Evolutionary conservation across 352 stramenopile species (phyloP), one percentile per base, ranked within the genome.

Genomic region (Phytophthora idaei): DNA sequence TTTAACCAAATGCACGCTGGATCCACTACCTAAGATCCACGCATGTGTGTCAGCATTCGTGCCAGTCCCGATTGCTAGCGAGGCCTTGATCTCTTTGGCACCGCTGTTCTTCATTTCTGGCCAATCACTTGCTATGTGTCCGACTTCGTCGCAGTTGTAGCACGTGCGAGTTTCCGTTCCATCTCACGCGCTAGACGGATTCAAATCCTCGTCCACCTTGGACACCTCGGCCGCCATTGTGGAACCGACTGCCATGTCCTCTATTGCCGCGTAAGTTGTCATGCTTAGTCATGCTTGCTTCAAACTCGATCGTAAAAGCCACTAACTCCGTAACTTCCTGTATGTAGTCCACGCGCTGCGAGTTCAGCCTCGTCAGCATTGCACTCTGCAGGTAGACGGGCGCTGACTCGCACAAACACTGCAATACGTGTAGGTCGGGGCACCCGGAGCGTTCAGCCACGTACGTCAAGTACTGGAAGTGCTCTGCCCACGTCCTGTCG

Each of bases 391-490:
- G 28, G 37, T 60, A 32, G 5, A 5, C 0, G 10, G 39, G 27
- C 11, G 41, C 39, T 27, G 41, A 60, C 39, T 60, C 52, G 39
- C 53, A 60, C 25, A 60, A 8, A 42, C 53, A 41, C 15, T 57
- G 51, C 14, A 51, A 11, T 17, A 60, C 53, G 10, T 36, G 44
- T 17, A 48, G 56, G 3, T 55, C 49, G 4, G 42, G 46, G 10
- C 41, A 51, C 1, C 17, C 29, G 1, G 41, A 59, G 34, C 49
- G 31, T 12, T 66, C 29, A 10, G 49, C 58, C 4, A 59, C 58
- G 37, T 45, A 45, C 17, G 41, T 25, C 39, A 66, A 15, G 48
- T 66, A 66, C 49, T 66, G 29, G n/a, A 28, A 66, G 29, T 59
- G 48, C 17, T 66, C 58, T 8, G 41, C 10, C 37, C 48, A 66